A percentile compares a stretch with the other conserved stretches of the same genome.
phyloP scores from a whole-genome alignment of 768 basidiomycete genomes.

The Trametes villosa region DNA sequence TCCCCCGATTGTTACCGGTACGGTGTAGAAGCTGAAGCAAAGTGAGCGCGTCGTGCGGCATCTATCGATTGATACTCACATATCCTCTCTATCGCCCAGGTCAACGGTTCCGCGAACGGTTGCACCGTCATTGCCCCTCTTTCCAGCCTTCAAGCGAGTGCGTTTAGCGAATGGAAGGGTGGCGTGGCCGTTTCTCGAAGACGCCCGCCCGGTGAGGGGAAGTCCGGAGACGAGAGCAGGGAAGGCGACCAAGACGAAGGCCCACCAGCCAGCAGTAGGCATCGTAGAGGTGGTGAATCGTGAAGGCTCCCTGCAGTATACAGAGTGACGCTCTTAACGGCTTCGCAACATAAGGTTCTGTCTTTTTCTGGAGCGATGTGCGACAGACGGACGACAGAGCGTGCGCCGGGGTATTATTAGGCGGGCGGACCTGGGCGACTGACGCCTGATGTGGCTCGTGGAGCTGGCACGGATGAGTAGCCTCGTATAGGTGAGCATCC shows the following conservation, averaged over 20 bases:
- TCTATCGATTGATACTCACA: conserved; percentile 47
- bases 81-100: conserved; percentile 63
- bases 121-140: too few species aligned
- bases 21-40: conserved; percentile 59
- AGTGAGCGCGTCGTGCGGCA: background rate
- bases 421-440: too few species aligned
- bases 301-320: conserved; percentile 20
- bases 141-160: background rate
- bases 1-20: conserved; percentile 60
- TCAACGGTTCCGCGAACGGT: conserved; percentile 44
- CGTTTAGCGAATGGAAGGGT: background rate
- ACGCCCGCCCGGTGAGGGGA: conserved; percentile 1
- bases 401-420: too few species aligned
- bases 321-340: background rate
- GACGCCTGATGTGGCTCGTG: too few species aligned
- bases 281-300: conserved; percentile 18
- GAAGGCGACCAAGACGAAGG: conserved; percentile 3
- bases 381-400: background rate
- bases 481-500: too few species aligned
- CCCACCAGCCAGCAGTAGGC: conserved; percentile 23
- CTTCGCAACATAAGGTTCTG: background rate
- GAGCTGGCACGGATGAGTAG: too few species aligned
- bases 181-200: background rate
- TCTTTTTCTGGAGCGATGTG: background rate
- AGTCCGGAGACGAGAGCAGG: conserved; percentile 7